phyloP scores from a whole-genome alignment of 2,329 filamentous ascomycete genomes.

The Penicillium hordei region DNA sequence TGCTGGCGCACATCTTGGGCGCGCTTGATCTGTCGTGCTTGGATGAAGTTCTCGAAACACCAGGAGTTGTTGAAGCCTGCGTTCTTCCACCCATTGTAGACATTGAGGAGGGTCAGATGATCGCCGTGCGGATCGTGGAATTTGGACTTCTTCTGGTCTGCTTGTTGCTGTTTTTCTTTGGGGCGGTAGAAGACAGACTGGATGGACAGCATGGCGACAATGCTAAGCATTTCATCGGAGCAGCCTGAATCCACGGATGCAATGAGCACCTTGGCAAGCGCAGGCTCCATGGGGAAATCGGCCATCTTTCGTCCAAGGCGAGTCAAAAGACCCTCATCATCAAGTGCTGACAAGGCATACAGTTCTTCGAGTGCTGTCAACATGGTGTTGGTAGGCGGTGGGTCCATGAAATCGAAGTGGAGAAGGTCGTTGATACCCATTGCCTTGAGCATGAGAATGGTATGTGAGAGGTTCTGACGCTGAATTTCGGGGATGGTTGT shows the following conservation, averaged over 20 bases:
- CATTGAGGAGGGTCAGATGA: slow-evolving; percentile 90
- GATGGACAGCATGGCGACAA: slow-evolving; percentile 90
- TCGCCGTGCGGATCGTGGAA: slow-evolving; percentile 96
- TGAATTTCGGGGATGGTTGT: slow-evolving; percentile 97
- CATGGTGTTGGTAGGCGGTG: slow-evolving; percentile 96
- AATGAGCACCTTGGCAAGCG: slow-evolving; percentile 86
- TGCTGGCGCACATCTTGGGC: slow-evolving; percentile 92
- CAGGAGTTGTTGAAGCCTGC: slow-evolving; percentile 79
- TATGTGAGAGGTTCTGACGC: slow-evolving; percentile 85
- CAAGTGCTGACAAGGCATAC: slow-evolving; percentile 85
- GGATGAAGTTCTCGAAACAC: slow-evolving; percentile 98
- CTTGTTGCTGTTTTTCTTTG: slow-evolving; percentile 94
- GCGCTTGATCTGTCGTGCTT: slow-evolving; percentile 82
- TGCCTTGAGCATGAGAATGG: slow-evolving; percentile 95
- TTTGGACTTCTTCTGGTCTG: slow-evolving; percentile 95
- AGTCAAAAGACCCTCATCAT: slow-evolving; percentile 92
- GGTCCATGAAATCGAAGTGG: slow-evolving; percentile 99
- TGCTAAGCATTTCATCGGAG: slow-evolving; percentile 89
- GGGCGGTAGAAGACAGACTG: slow-evolving; percentile 89
- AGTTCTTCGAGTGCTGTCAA: slow-evolving; percentile 92
- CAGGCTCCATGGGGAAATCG: slow-evolving; percentile 96
- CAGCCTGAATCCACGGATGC: slow-evolving; percentile 83
- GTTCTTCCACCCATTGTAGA: slow-evolving; percentile 96
- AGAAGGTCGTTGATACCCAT: slow-evolving; percentile 99
- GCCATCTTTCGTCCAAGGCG: slow-evolving; percentile 94